Evolutionary conservation across 169 alveolate genomes (phyloP).

Genomic region (Theileria sp.): DNA sequence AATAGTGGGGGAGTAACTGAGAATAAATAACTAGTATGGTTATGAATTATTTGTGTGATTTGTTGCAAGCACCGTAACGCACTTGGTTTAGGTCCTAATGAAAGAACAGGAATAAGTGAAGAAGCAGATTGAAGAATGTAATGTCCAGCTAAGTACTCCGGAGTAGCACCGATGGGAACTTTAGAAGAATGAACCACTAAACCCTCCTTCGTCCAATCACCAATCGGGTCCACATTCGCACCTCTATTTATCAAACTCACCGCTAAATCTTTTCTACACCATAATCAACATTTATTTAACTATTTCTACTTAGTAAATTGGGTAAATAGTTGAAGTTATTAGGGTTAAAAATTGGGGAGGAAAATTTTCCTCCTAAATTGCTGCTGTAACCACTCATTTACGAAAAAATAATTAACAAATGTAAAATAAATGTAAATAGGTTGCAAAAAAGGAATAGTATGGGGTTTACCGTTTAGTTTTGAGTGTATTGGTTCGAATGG

Average conservation of each 20-base stretch:
- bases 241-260: constrained; percentile 89
- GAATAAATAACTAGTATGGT: background rate
- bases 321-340: too few relatives aligned
- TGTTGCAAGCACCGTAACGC: background rate
- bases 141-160: constrained; percentile 96
- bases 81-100: constrained; percentile 88
- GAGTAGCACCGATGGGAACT: constrained; percentile 96
- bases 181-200: constrained; percentile 87
- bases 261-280: constrained; percentile 83
- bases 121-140: constrained; percentile 93
- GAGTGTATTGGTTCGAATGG: constrained; percentile 89
- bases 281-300: background rate
- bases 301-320: too few relatives aligned
- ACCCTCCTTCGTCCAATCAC: constrained; percentile 92
- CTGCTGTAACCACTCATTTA: background rate
- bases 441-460: background rate
- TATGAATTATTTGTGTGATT: too few relatives aligned
- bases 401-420: background rate
- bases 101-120: constrained; percentile 91
- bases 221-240: constrained; percentile 91
- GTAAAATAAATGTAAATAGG: background rate
- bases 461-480: constrained; percentile 80
- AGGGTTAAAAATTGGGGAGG: constrained; percentile 61
- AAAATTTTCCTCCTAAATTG: constrained; percentile 24
- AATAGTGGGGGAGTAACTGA: background rate